Base-by-base conservation (phyloP, 192 early-diverging fungal species). In the Dispira simplex region DNA sequence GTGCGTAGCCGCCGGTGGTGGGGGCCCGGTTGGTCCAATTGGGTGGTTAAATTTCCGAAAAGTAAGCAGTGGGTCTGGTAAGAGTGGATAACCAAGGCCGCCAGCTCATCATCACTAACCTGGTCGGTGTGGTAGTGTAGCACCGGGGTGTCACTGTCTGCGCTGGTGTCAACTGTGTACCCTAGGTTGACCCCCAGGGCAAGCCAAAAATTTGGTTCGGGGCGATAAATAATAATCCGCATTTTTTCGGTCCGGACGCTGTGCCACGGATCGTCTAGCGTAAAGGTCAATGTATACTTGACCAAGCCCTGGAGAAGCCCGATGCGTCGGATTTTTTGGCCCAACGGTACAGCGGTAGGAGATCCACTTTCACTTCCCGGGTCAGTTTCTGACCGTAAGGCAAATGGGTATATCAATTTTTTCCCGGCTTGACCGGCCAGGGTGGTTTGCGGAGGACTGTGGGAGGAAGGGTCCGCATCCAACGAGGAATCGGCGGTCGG, bases 231-330 rank as follows among this genome's bases (percentile, higher is more conserved):
- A 14, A 57, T 14, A 26, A 57, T 57, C n/a, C 55, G 3, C 13
- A 27, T 23, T 26, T 57, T 57, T 26, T 57, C 21, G 55, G 55
- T 27, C 21, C 27, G 55, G 55, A 57, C 26, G 26, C 55, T 57
- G 21, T 57, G 26, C 55, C 55, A 57, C 4, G n/a, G n/a, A 20
- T 43, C 13, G 20, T 27, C n/a, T 0, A 64, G 51, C 0, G 68
- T 63, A 64, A 77, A 77, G 11, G 68, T 64, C 82, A 64, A 68
- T 25, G 83, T 77, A 71, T 87, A 87, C 46, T 83, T 80, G 27
- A 86, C 81, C 3, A 90, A 71, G 0, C 83, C 88, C 32, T 87
- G 81, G 10, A 83, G 84, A 21, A 88, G 71, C 9, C 88, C 88
- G 44, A 88, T 83, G 60, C 88, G 83, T 27, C 83, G 73, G 64